phyloP scores from a whole-genome alignment of 148 eudicot genomes.

The Amaranthus palmeri region DNA sequence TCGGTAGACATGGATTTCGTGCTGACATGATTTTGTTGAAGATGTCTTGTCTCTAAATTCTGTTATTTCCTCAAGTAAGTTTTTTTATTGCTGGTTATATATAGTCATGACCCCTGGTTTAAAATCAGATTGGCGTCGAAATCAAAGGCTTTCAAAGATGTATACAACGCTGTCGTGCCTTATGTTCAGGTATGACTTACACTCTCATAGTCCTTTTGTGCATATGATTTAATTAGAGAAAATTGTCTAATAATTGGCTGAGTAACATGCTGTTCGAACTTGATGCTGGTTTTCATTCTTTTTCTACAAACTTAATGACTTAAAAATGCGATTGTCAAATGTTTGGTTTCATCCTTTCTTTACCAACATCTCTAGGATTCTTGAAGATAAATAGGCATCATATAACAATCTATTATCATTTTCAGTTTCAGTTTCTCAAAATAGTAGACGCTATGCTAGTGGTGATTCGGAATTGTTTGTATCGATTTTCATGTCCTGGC shows the following conservation, averaged over 20 bases:
- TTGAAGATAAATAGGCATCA: not conserved
- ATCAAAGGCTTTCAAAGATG: slow-evolving; percentile 48
- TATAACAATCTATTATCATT: not conserved
- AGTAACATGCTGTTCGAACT: not conserved
- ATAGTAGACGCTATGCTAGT: not conserved
- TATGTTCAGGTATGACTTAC: slow-evolving; percentile 56
- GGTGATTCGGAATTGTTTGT: not conserved
- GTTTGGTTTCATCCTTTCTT: not conserved
- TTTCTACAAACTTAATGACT: not conserved
- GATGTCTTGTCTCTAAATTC: not conserved
- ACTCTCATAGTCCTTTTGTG: not conserved
- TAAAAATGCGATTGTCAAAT: not conserved
- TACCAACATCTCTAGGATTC: not conserved
- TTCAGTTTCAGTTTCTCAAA: not conserved
- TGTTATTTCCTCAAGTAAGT: not conserved
- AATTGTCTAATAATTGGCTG: not conserved
- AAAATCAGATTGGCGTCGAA: slow-evolving; percentile 53
- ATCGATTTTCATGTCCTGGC: not conserved
- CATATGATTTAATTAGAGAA: not conserved
- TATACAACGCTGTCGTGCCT: slow-evolving; percentile 48
- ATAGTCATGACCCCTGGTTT: slow-evolving; percentile 18
- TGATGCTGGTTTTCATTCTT: not conserved
- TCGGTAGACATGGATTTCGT: not conserved
- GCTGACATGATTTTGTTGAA: not conserved
- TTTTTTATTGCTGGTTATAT: not conserved